Evolutionary conservation across 129 eudicot species (phyloP).

Genomic region (Solidago caesia): DNA sequence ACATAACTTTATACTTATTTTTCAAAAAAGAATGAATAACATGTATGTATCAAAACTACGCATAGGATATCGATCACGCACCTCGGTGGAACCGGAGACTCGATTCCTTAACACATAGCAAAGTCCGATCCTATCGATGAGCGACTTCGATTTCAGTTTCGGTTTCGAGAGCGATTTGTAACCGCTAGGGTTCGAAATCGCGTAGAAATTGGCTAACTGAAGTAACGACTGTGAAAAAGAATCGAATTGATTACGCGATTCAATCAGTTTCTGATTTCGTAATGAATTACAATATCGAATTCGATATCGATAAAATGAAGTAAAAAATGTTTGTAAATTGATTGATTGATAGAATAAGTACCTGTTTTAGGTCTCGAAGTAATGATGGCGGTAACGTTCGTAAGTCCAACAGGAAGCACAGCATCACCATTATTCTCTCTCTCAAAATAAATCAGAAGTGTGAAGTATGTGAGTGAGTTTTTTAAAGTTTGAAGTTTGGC

Average conservation of each 20-base stretch:
- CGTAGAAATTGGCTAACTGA: constrained; percentile 86
- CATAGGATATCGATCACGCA: constrained; percentile 20
- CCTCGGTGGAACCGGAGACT: constrained; percentile 57
- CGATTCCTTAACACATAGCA: constrained; percentile 61
- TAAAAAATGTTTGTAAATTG: background rate
- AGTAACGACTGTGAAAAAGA: constrained; percentile 55
- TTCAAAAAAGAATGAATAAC: too few relatives aligned
- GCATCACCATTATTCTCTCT: constrained; percentile 53
- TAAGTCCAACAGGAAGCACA: constrained; percentile 78
- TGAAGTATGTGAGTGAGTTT: background rate
- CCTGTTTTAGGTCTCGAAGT: constrained; percentile 83
- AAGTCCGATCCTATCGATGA: constrained; percentile 65
- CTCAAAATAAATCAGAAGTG: background rate
- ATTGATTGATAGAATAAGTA: background rate
- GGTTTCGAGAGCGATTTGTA: constrained; percentile 12
- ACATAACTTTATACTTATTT: background rate
- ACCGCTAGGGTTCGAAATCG: constrained; percentile 45
- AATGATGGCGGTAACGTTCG: constrained; percentile 70
- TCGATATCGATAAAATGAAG: background rate
- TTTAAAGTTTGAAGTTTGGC: constrained; percentile 34
- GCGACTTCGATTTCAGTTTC: constrained; percentile 41
- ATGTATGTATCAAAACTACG: background rate
- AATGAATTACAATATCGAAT: constrained; percentile 2
- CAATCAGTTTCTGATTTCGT: background rate
- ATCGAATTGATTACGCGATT: constrained; percentile 16